phyloP scores from a whole-genome alignment of 2,329 filamentous ascomycete species.

The Myotisia sp. region DNA sequence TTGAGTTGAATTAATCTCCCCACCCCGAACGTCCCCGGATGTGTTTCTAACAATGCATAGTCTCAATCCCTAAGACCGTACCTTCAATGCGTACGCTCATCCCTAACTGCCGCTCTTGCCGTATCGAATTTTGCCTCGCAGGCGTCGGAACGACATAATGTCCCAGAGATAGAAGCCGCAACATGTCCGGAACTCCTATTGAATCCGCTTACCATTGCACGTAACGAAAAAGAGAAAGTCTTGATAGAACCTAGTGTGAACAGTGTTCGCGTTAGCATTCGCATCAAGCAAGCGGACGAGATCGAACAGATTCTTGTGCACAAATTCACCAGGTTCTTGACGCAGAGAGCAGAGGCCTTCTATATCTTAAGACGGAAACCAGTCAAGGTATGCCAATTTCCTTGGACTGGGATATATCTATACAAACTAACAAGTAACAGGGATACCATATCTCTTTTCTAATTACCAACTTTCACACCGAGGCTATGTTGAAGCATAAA shows the following conservation, averaged over 20 bases:
- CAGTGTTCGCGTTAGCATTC: conserved; percentile 91
- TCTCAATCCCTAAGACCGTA: conserved; percentile 96
- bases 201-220: conserved; percentile 75
- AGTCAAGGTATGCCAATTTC: conserved; percentile 53
- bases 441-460: conserved; percentile 98
- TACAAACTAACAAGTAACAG: conserved; percentile 34
- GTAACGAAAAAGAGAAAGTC: conserved; percentile 95
- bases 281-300: conserved; percentile 98
- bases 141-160: conserved; percentile 91
- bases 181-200: conserved; percentile 88
- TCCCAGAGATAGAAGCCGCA: conserved; percentile 88
- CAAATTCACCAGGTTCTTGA: conserved; percentile 95
- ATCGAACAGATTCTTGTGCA: conserved; percentile 96
- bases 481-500: conserved; percentile 98
- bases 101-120: conserved; percentile 82
- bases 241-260: conserved; percentile 95
- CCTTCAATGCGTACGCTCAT: conserved; percentile 88
- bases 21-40: neutral
- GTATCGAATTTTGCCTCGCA: conserved; percentile 96
- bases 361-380: conserved; percentile 93
- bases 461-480: conserved; percentile 97
- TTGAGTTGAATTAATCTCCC: too few species aligned
- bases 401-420: conserved; percentile 1
- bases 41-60: conserved; percentile 29
- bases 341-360: conserved; percentile 89